Base-by-base conservation (phyloP, 768 basidiomycete genomes). In the Sistotremastrum suecicum region DNA sequence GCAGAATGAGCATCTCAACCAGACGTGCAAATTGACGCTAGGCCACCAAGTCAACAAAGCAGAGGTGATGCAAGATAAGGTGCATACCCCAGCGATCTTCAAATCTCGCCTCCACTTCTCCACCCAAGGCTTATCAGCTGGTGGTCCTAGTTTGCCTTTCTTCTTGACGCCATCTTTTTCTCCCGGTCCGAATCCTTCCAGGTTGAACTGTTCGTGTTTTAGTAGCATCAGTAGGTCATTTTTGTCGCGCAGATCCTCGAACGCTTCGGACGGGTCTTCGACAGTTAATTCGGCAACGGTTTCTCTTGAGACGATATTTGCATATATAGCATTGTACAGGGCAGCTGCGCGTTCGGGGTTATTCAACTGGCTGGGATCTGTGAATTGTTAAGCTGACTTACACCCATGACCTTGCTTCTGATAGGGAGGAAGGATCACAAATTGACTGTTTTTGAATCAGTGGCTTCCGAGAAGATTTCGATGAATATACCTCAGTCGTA, bases 181-280 rank as follows among this genome's bases (percentile, higher is more conserved):
- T 59, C 64, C 7, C 54, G 53, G 3, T 11, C 76, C 76, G 54
- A 81, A 82, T 3, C 69, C 85, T 60, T 89, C 84, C 31, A 68
- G 62, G 66, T 83, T 76, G 59, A 92, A 86, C 39, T 64, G 66
- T 45, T 71, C 65, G 50, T 80, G 64, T 0, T 66, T 60, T 9
- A 87, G 69, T 12, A 98, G 68, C 73, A 84, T 83, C 50, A 72
- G 66, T 12, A 98, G 70, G 60, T 99, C 95, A 53, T 83, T 85
- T 45, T 87, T 81, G 64, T 98, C 95, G 34, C 94, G 71, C 38
- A 98, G 71, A 60, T 98, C 95, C 60, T 98, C 94, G 57, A 99
- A 97, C 7, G 88, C 86, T 64, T 99, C 95, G 0, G 90, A 90
- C 1, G 95, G 95, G 60, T 99, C 95, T 64, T 99, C 95, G 20